Percentiles rank a stretch among this genome's conserved stretches.
These are phyloP conservation scores for Euphrasia confusa DNA, from an alignment of 257 asterid genomes.

Conservation along the genomic window DNA sequence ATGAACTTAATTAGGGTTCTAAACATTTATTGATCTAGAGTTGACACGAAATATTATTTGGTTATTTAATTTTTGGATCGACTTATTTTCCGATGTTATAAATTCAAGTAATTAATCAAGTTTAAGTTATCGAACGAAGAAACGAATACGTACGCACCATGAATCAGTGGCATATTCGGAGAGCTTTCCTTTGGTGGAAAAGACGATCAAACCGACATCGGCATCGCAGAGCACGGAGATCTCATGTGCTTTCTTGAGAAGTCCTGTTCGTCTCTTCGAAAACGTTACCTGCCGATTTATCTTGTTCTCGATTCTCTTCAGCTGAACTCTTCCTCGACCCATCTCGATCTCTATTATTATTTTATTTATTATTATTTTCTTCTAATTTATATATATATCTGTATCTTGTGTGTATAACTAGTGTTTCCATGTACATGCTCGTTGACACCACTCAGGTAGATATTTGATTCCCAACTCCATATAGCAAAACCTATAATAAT, in stretches of 20 bases:
- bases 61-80: too few relatives aligned
- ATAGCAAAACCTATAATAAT: slow-evolving; percentile 12
- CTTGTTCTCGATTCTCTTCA: slow-evolving; percentile 84
- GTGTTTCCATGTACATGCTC: slow-evolving; percentile 27
- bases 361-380: too few relatives aligned
- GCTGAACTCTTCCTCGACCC: slow-evolving; percentile 85
- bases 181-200: slow-evolving; percentile 76
- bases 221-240: slow-evolving; percentile 30
- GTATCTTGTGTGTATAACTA: too few relatives aligned
- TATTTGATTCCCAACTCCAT: slow-evolving; percentile 13
- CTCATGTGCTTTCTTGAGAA: slow-evolving; percentile 78
- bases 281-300: slow-evolving; percentile 83
- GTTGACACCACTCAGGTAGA: slow-evolving; percentile 29
- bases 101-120: too few relatives aligned
- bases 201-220: slow-evolving; percentile 73
- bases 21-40: too few relatives aligned
- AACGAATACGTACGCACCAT: slow-evolving; percentile 32
- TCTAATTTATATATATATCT: slow-evolving; percentile 12
- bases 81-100: too few relatives aligned
- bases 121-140: too few relatives aligned
- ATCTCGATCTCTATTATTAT: slow-evolving; percentile 21
- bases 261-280: slow-evolving; percentile 70
- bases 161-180: slow-evolving; percentile 75
- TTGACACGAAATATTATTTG: too few relatives aligned
- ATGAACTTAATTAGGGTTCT: too few relatives aligned